Evolutionary conservation across 192 early-diverging fungal species (phyloP).

Genomic region (Backusella liffmaniae): DNA sequence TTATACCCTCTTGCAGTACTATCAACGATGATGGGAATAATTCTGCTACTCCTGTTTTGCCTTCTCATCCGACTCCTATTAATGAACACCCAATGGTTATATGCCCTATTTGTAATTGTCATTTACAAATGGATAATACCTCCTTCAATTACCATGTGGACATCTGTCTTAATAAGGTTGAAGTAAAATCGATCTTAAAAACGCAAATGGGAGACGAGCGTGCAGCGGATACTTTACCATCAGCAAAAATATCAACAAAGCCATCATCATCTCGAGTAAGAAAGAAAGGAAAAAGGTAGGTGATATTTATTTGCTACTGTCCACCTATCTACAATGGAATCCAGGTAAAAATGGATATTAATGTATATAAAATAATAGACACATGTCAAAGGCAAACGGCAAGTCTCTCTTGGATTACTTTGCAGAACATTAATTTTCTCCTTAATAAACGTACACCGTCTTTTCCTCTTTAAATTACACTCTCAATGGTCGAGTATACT

Average conservation of each 20-base stretch:
- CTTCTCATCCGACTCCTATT: not conserved
- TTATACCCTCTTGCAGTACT: not conserved
- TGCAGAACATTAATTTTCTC: not conserved
- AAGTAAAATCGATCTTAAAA: conserved; percentile 21
- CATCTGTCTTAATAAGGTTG: conserved; percentile 22
- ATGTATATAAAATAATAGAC: not conserved
- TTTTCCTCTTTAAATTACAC: not conserved
- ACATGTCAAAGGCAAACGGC: not conserved
- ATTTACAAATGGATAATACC: conserved; percentile 13
- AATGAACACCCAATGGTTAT: not conserved
- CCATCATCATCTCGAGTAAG: not conserved
- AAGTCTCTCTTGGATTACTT: not conserved
- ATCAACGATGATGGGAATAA: not conserved
- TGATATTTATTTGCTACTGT: not conserved
- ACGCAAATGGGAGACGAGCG: not conserved
- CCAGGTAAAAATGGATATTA: not conserved
- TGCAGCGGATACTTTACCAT: not conserved
- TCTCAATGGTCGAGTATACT: too few relatives aligned
- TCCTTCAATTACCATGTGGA: conserved; percentile 26
- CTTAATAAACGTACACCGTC: not conserved
- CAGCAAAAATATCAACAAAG: not conserved
- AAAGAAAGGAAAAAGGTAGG: not conserved
- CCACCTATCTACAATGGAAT: not conserved
- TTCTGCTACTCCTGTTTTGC: not conserved
- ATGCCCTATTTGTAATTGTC: conserved; percentile 24